Conservation (phyloP, 2,329 filamentous ascomycete species). For the Colletotrichum noveboracense region DNA sequence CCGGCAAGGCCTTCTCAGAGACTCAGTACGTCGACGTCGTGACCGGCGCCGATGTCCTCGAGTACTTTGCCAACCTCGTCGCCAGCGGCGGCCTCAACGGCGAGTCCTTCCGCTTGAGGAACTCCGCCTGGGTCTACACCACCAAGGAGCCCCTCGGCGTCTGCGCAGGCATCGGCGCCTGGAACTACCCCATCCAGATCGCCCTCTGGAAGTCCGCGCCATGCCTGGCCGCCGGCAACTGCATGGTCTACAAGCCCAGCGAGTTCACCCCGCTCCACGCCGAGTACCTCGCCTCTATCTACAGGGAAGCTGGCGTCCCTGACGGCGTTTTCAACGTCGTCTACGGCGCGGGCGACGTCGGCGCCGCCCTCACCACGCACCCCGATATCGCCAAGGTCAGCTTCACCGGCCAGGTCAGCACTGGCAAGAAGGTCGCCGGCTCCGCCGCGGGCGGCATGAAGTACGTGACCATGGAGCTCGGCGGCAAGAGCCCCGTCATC, state of each 20-base stretch:
- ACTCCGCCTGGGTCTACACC: constrained; percentile 83
- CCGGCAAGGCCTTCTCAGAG: constrained; percentile 85
- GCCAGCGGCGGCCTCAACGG: constrained; percentile 82
- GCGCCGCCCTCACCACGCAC: constrained; percentile 76
- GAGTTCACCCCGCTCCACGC: constrained; percentile 88
- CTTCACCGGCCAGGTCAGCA: background rate
- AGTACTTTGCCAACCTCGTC: constrained; percentile 84
- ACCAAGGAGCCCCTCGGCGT: constrained; percentile 83
- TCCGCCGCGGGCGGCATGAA: constrained; percentile 82
- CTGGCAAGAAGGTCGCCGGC: constrained; percentile 78
- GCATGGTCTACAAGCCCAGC: constrained; percentile 90
- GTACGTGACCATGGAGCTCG: constrained; percentile 90
- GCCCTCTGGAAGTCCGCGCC: constrained; percentile 89
- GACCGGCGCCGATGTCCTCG: constrained; percentile 83
- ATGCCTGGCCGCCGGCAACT: constrained; percentile 85
- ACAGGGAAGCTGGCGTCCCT: constrained; percentile 79
- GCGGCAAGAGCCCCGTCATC: constrained; percentile 83
- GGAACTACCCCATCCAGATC: constrained; percentile 93
- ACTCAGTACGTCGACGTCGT: constrained; percentile 84
- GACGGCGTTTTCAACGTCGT: constrained; percentile 87
- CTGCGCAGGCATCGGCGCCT: constrained; percentile 86
- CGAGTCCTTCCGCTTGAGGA: constrained; percentile 75
- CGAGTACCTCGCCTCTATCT: constrained; percentile 76
- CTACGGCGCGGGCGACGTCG: constrained; percentile 80
- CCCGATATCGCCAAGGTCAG: constrained; percentile 81